Conservation (phyloP, 345 rosid species). For the Citrus cavaleriei region DNA sequence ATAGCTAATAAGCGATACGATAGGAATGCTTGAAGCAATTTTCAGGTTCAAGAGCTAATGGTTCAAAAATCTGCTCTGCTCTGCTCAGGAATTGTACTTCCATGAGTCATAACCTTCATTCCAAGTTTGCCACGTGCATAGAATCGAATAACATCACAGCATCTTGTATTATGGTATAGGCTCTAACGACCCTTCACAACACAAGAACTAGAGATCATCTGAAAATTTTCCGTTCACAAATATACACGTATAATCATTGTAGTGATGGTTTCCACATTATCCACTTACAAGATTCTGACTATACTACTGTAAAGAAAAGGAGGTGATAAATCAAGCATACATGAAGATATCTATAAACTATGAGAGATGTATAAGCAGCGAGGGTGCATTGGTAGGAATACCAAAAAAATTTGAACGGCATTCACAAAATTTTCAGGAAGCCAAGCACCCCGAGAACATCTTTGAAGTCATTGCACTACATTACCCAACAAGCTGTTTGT, state of each 20-base stretch:
- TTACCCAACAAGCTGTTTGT: constrained; percentile 64
- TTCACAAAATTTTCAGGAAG: constrained; percentile 13
- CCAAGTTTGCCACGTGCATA: neutral
- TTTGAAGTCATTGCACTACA: constrained; percentile 35
- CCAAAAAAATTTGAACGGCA: neutral
- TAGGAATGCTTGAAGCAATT: neutral
- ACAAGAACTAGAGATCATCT: neutral
- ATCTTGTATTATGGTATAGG: neutral
- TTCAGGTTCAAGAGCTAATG: neutral
- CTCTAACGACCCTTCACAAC: neutral
- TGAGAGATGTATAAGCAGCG: neutral
- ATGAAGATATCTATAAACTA: neutral
- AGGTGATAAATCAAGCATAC: neutral
- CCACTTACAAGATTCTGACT: neutral
- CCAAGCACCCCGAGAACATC: constrained; percentile 3
- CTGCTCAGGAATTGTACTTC: neutral
- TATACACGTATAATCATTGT: neutral
- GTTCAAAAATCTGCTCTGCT: neutral
- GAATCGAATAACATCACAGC: neutral
- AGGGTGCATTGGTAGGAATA: neutral
- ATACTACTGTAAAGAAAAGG: neutral
- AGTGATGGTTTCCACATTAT: neutral
- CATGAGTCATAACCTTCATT: neutral
- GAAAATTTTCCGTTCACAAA: neutral
- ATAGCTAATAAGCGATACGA: neutral